phyloP scores from a whole-genome alignment of 23 red algal species.

The Gracilaria domingensis region DNA sequence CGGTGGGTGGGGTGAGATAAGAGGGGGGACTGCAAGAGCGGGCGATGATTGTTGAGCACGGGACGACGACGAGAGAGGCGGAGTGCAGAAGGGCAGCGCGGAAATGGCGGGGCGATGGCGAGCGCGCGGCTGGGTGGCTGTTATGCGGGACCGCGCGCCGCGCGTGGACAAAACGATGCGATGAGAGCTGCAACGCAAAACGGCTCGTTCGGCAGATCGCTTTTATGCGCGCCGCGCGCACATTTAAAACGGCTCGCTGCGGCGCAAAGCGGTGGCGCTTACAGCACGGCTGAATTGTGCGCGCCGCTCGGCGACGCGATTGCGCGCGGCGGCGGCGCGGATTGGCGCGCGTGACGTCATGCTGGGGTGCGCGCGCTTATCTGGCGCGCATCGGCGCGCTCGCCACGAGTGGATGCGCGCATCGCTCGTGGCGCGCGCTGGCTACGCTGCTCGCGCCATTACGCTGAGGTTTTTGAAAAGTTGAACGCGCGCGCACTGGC shows the following conservation, averaged over 20 bases:
- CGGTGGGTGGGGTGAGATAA: background rate
- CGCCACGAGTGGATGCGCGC: too few species aligned
- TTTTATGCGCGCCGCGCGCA: background rate
- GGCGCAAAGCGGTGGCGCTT: background rate
- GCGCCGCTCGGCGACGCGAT: too few species aligned
- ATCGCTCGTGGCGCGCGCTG: too few species aligned
- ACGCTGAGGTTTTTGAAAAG: background rate
- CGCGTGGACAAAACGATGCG: background rate
- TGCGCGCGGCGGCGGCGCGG: background rate
- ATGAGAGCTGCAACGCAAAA: slow-evolving; percentile 26
- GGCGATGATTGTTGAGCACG: background rate
- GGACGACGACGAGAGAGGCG: background rate
- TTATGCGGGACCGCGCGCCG: slow-evolving; percentile 1
- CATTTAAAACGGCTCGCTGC: background rate
- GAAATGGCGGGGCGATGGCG: background rate
- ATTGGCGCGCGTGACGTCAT: background rate
- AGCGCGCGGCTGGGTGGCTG: slow-evolving; percentile 14
- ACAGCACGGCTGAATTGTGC: background rate
- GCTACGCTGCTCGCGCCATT: too few species aligned
- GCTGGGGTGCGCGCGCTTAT: too few species aligned
- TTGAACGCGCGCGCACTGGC: background rate
- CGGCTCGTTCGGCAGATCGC: slow-evolving; percentile 24
- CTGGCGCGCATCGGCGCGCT: too few species aligned
- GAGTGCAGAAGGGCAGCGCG: background rate
- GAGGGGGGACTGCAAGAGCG: background rate